phyloP scores from a whole-genome alignment of 1,139 yeast genomes.

The Sugiyamaella neomexicana region DNA sequence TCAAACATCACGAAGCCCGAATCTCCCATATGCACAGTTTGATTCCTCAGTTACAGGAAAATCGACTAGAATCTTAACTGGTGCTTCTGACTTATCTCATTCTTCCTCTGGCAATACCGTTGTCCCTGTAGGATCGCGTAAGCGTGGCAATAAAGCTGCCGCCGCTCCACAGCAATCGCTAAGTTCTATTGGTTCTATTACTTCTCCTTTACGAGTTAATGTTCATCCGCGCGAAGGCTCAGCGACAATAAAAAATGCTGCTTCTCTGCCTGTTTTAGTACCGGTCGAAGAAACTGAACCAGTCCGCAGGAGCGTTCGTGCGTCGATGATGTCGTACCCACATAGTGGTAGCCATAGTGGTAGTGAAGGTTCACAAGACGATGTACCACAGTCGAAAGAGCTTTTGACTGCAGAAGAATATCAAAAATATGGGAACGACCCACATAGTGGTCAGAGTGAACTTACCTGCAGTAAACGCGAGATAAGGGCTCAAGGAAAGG shows the following conservation, averaged over 20 bases:
- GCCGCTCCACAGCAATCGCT: not conserved
- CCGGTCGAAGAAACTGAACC: constrained; percentile 15
- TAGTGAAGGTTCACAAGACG: constrained; percentile 4
- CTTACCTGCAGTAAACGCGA: not conserved
- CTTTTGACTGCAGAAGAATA: not conserved
- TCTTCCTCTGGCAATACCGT: constrained; percentile 23
- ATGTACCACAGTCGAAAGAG: not conserved
- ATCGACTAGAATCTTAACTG: not conserved
- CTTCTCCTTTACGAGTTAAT: constrained; percentile 11
- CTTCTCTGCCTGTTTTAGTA: constrained; percentile 15
- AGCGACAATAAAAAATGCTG: constrained; percentile 17
- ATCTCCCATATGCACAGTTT: not conserved
- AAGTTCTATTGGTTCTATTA: constrained; percentile 6
- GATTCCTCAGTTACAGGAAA: not conserved
- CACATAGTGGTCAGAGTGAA: not conserved
- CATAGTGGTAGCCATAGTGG: constrained; percentile 11
- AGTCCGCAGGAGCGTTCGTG: constrained; percentile 19
- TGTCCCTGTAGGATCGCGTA: constrained; percentile 1
- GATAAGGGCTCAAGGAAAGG: not conserved
- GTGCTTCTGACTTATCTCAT: constrained; percentile 16
- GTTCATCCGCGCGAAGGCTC: constrained; percentile 3
- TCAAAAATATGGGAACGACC: not conserved
- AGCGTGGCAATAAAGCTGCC: not conserved
- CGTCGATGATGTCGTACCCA: constrained; percentile 18
- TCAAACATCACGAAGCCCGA: not conserved